These are phyloP conservation scores for Flaveria bidentis DNA, from an alignment of 129 eudicot genomes.

Conservation along the genomic window DNA sequence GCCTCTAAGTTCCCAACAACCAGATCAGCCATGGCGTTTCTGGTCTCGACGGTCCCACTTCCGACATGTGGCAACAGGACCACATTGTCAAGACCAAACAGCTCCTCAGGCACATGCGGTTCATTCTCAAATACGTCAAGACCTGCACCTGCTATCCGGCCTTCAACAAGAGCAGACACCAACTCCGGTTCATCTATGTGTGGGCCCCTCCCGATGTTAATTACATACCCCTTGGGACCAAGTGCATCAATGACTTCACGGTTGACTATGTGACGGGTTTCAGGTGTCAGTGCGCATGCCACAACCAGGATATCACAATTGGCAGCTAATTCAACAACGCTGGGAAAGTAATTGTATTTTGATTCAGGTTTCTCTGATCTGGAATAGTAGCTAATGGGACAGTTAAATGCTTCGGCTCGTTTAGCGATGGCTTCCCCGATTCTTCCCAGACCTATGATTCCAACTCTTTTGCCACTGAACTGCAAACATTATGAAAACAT, in stretches of 20 bases:
- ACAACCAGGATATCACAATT: constrained; percentile 68
- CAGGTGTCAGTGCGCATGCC: constrained; percentile 65
- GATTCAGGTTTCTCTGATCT: constrained; percentile 57
- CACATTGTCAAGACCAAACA: constrained; percentile 64
- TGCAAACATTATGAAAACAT: background rate
- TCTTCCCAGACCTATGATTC: constrained; percentile 84
- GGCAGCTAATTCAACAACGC: constrained; percentile 63
- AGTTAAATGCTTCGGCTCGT: constrained; percentile 81
- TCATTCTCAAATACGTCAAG: constrained; percentile 83
- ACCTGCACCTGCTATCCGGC: constrained; percentile 90
- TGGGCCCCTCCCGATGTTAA: constrained; percentile 81
- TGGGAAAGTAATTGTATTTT: constrained; percentile 58
- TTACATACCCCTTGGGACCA: constrained; percentile 64
- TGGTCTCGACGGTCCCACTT: constrained; percentile 59
- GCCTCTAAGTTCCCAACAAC: constrained; percentile 76
- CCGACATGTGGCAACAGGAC: constrained; percentile 70
- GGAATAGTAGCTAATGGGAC: constrained; percentile 71
- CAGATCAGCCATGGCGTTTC: constrained; percentile 76
- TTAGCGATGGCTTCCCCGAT: constrained; percentile 83
- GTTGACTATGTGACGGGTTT: constrained; percentile 72
- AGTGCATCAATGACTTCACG: constrained; percentile 70
- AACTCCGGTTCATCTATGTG: constrained; percentile 76
- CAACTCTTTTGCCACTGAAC: constrained; percentile 69
- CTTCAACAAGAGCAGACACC: constrained; percentile 71
- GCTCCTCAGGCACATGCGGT: constrained; percentile 64